Evolutionary conservation across 108 stramenopile genomes (phyloP).

Genomic region (Cyclotella atomus): DNA sequence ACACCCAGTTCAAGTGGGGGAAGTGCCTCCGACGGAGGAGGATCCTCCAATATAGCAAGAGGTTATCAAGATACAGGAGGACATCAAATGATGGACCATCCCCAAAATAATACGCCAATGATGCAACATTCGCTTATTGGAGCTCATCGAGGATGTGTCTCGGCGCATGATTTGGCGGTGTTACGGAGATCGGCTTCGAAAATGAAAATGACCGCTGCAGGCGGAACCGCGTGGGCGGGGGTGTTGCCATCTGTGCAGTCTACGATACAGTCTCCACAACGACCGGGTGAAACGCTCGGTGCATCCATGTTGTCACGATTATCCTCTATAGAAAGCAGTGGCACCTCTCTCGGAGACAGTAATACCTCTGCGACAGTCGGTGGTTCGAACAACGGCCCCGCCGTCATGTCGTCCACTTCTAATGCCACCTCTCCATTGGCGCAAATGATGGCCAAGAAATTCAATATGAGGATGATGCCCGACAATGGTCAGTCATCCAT

Average conservation of each 20-base stretch:
- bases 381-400: not conserved
- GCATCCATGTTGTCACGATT: slow-evolving; percentile 26
- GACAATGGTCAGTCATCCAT: no score
- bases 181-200: slow-evolving; percentile 23
- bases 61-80: not conserved
- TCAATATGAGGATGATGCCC: not conserved
- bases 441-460: slow-evolving; percentile 31
- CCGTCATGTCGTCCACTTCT: not conserved
- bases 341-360: no score
- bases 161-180: slow-evolving; percentile 27
- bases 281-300: slow-evolving; percentile 28
- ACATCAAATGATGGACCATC: not conserved
- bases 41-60: not conserved
- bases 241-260: not conserved
- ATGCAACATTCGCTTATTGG: slow-evolving; percentile 10
- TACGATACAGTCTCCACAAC: not conserved
- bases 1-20: no score
- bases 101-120: not conserved
- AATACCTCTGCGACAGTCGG: not conserved
- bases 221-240: not conserved
- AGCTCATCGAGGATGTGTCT: slow-evolving; percentile 31
- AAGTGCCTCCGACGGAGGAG: no score
- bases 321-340: not conserved
- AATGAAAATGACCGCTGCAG: slow-evolving; percentile 14
- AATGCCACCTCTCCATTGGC: slow-evolving; percentile 15